Percentiles rank a stretch among this genome's conserved stretches.
Evolutionary conservation across 257 asterid genomes (phyloP).

Genomic region (Solanum chaucha): DNA sequence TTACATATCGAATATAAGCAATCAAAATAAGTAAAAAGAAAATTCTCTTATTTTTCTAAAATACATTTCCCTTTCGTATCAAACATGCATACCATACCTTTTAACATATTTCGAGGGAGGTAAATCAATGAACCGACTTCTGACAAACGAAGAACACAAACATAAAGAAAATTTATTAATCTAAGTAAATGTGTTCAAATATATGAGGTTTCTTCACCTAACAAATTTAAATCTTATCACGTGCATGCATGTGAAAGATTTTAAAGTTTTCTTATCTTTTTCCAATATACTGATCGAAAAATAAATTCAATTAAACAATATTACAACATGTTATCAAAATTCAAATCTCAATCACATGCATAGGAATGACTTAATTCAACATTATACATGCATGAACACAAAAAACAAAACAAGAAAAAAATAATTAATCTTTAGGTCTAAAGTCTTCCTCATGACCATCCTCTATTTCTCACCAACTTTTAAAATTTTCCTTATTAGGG

Average conservation of each 20-base stretch:
- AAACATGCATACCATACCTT: neutral
- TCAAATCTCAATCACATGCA: neutral
- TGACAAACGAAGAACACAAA: neutral
- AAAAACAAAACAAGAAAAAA: neutral
- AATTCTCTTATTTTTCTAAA: too few relatives aligned
- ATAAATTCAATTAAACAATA: neutral
- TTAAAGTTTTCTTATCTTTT: neutral
- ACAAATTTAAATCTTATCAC: neutral
- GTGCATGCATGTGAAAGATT: neutral
- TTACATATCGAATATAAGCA: neutral
- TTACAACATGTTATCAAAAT: neutral
- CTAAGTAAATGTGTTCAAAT: neutral
- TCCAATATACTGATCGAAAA: neutral
- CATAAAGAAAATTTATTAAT: neutral
- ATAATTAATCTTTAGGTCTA: neutral
- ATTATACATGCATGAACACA: neutral
- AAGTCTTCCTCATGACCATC: neutral
- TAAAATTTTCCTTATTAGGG: neutral
- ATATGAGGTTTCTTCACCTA: neutral
- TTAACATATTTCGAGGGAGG: neutral
- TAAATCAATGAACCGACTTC: neutral
- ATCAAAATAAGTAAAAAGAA: too few relatives aligned
- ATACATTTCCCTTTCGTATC: neutral
- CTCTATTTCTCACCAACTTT: neutral
- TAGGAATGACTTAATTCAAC: neutral